Conservation (phyloP, 1,139 yeast genomes). For the Fermentozyma sake region DNA sequence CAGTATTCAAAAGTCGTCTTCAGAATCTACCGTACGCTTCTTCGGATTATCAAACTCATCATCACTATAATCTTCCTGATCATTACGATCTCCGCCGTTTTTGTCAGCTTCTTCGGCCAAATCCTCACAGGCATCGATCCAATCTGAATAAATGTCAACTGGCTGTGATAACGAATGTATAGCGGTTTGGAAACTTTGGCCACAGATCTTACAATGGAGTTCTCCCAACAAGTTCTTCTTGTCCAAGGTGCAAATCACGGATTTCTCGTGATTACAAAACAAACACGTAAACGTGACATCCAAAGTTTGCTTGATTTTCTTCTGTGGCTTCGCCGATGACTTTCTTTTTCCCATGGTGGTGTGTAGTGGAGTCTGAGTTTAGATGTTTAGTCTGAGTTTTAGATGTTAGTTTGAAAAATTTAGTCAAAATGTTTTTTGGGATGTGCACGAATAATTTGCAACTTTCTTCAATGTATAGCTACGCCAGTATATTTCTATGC, state of each 20-base stretch:
- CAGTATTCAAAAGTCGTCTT: constrained; percentile 11
- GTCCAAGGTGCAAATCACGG: constrained; percentile 85
- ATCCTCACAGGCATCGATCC: constrained; percentile 99
- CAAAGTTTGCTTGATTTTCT: constrained; percentile 72
- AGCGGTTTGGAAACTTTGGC: constrained; percentile 87
- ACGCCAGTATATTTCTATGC: too few relatives aligned
- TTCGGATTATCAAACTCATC: constrained; percentile 22
- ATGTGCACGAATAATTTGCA: constrained; percentile 3
- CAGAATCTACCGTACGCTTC: constrained; percentile 10
- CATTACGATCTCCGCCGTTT: constrained; percentile 22
- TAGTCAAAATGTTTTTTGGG: constrained; percentile 3
- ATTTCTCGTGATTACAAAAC: constrained; percentile 93
- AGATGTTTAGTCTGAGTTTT: neutral
- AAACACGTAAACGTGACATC: constrained; percentile 87
- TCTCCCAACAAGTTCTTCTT: constrained; percentile 84
- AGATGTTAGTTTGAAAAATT: too few relatives aligned
- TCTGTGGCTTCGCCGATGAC: constrained; percentile 81
- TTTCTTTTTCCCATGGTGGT: constrained; percentile 77
- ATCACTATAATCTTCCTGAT: constrained; percentile 34
- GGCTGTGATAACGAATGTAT: constrained; percentile 83
- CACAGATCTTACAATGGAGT: constrained; percentile 87
- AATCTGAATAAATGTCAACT: constrained; percentile 91
- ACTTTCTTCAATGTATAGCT: too few relatives aligned
- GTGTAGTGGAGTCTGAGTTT: too few relatives aligned
- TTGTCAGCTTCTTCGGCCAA: constrained; percentile 64